Evolutionary conservation across 768 basidiomycete species (phyloP), one percentile per base, ranked within the genome.

Genomic region (Mycena kentingensis): DNA sequence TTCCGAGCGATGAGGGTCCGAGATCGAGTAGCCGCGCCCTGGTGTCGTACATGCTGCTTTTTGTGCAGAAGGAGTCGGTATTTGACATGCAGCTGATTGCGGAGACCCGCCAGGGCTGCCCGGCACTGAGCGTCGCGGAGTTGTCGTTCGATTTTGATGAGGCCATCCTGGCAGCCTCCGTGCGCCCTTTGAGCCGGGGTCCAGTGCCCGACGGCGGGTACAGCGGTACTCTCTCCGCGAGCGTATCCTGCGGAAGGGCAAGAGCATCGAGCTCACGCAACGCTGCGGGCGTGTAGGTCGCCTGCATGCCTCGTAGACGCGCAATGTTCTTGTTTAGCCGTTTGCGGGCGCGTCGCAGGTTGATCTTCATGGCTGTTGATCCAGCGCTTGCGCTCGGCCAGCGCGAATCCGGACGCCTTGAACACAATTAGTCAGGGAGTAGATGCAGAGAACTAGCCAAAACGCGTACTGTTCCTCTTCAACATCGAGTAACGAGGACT

Each of bases 1-100:
- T 46, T 46, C 5, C 28, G 44, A 5, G 5, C 24, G 15, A 46
- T 13, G 6, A 46, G 44, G 15, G 26, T 46, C 13, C 44, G 24
- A 12, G 44, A 28, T 25, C 44, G 44, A 1, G 65, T 67, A 19
- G 56, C 54, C 5, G 57, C 48, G 12, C 52, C 5, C 34, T 68
- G 67, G 4, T 63, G 58, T 1, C 58, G 57, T 13, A 65, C 49
- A 36, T 68, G 65, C 21, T 54, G 55, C 59, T 63, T 53, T 22
- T 63, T 60, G 54, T 57, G 63, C 10, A 49, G 42, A 2, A 65
- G 41, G 45, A 65, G 48, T 6, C 57, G 54, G 5, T 38, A 49
- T 44, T 65, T 64, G 10, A 63, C 35, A 21, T 52, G 45, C 6
- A 66, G 48, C 12, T 57, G 52, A 18, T 58, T 53, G 3, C 57